phyloP scores from a whole-genome alignment of 2,329 filamentous ascomycete species.

The Talaromyces marneffei region DNA sequence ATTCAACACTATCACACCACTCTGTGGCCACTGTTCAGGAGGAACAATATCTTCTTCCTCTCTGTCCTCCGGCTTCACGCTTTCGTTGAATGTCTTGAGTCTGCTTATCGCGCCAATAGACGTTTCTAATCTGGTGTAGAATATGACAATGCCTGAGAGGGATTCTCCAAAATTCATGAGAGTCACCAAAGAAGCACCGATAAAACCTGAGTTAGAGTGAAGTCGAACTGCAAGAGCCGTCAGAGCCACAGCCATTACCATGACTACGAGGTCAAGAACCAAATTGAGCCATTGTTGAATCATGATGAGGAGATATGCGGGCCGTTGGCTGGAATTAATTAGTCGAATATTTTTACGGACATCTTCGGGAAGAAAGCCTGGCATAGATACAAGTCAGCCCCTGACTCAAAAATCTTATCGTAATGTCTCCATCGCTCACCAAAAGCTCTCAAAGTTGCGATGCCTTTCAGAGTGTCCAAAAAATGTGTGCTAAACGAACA shows the following conservation, averaged over 20 bases:
- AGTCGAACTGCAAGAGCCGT: slow-evolving; percentile 41
- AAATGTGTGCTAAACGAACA: slow-evolving; percentile 8
- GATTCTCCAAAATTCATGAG: slow-evolving; percentile 8
- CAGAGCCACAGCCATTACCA: slow-evolving; percentile 45
- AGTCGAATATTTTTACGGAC: slow-evolving; percentile 42
- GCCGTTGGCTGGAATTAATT: slow-evolving; percentile 48
- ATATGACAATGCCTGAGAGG: slow-evolving; percentile 37
- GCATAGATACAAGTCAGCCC: background rate
- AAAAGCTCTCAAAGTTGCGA: slow-evolving; percentile 53
- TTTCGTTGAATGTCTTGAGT: slow-evolving; percentile 47
- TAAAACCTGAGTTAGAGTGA: slow-evolving; percentile 48
- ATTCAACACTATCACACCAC: slow-evolving; percentile 4
- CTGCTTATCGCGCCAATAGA: slow-evolving; percentile 52
- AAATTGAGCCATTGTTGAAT: slow-evolving; percentile 55
- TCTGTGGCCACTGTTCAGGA: slow-evolving; percentile 3
- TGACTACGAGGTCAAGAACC: slow-evolving; percentile 46
- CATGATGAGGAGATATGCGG: slow-evolving; percentile 53
- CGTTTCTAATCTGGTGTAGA: slow-evolving; percentile 55
- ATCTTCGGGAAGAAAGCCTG: slow-evolving; percentile 1
- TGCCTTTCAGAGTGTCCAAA: slow-evolving; percentile 48
- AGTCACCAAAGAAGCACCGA: slow-evolving; percentile 33
- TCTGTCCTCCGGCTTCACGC: slow-evolving; percentile 39
- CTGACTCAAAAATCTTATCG: background rate
- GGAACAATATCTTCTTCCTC: slow-evolving; percentile 6
- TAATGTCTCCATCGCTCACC: slow-evolving; percentile 21